phyloP scores from a whole-genome alignment of 177 flowering plant species.

The Vitis hybrid region DNA sequence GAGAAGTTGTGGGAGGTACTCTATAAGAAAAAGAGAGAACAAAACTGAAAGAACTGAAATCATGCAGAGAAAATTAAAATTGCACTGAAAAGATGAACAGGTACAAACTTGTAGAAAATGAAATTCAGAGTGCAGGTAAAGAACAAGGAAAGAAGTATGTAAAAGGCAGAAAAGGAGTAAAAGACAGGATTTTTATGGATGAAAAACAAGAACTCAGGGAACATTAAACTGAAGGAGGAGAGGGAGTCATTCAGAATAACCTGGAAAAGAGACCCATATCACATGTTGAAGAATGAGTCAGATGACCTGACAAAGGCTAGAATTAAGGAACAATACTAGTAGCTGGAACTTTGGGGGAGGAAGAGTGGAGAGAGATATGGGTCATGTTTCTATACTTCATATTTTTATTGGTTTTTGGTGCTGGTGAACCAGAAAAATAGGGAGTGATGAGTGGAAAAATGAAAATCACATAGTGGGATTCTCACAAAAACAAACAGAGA shows the following conservation, averaged over 20 bases:
- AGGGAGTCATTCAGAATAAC: not conserved
- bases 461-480: too few relatives aligned
- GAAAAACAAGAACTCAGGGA: not conserved
- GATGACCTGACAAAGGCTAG: too few relatives aligned
- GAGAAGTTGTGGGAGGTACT: too few relatives aligned
- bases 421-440: too few relatives aligned
- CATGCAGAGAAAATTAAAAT: not conserved
- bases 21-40: not conserved
- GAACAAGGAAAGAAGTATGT: not conserved
- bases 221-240: not conserved
- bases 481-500: not conserved
- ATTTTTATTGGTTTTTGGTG: too few relatives aligned
- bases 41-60: not conserved
- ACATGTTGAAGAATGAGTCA: too few relatives aligned
- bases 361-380: not conserved
- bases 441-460: too few relatives aligned
- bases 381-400: too few relatives aligned
- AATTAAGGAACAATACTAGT: too few relatives aligned
- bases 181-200: not conserved
- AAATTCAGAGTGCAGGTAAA: not conserved
- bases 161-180: not conserved
- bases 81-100: not conserved
- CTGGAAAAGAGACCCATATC: not conserved
- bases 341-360: not conserved
- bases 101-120: not conserved